Base-by-base conservation (phyloP, 2,329 filamentous ascomycete species). In the Aspergillus costaricaensis region DNA sequence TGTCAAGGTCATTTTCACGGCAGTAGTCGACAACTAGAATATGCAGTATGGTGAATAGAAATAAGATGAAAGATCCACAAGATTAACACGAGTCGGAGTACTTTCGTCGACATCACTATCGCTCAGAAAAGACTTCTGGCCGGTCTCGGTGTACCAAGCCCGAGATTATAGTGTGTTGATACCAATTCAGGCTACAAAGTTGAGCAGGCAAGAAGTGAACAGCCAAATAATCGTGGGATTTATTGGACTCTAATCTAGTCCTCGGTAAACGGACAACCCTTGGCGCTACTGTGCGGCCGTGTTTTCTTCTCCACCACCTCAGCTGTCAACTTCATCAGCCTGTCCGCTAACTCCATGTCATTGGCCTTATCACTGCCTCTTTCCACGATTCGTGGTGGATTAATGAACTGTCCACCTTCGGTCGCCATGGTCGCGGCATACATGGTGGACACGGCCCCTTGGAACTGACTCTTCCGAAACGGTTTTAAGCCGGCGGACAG, bases 391-490 rank as follows among this genome's bases (percentile, higher is more conserved):
- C 52, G 41, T 10, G 52, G 52, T 23, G 52, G 52, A 15, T 12
- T 10, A 23, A 55, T 55, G 9, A 21, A 55, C 38, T 55, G 52
- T 14, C 52, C 52, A 2, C 52, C 52, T 23, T 55, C 21, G 6
- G 52, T 55, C 23, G 52, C 52, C 38, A 55, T 21, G 7, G 52
- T 55, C 15, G 52, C 52, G 23, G 52, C 52, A 30, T 55, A 55
- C 52, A 55, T 44, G 23, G 52, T 55, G 6, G 52, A 55, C n/a
- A 55, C 52, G 36, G 52, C 52, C 14, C 52, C 52, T n/a, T 55
- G 52, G 39, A 55, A 55, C n/a, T 55, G 52, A 5, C 4, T 44
- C 38, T 55, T 55, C n/a, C 52, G 52, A 12, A 55, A 55, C 5
- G 52, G 52, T n/a, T 55, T 55, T 15, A 55, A 30, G 21, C 21